Evolutionary conservation across 169 alveolate genomes (phyloP), one percentile per base, ranked within the genome.

Genomic region (Miamiensis avidus): DNA sequence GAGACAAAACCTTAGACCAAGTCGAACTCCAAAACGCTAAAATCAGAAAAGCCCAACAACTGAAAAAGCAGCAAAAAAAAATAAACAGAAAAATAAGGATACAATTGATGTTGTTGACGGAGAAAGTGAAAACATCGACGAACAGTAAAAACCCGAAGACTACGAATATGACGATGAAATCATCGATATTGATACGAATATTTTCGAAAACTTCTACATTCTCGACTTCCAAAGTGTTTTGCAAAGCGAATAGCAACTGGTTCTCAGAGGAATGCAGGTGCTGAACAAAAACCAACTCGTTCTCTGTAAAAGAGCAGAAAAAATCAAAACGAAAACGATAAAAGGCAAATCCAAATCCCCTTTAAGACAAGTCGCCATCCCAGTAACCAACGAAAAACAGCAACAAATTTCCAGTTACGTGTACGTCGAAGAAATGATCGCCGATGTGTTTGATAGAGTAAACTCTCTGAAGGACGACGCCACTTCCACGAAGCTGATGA

Each of bases 371-470:
- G 69, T 20, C 26, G 69, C 20, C 20, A 49, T 11, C 4, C 4
- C 4, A 49, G 69, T 49, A 20, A 49, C 26, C 4, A 20, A 49
- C 20, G 69, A 49, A 20, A 49, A 49, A 49, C 4, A 49, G 20
- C 20, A 49, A 20, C 4, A 20, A 4, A 49, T 79, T 64, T 65
- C 76, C 29, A 30, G 76, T 20, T 79, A 74, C 64, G 30, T 79
- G 6, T 79, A 79, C 76, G 65, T 34, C 20, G 84, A 79, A 29
- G 31, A 79, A 79, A 34, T 34, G 31, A 79, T 79, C 29, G 31
- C 64, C 26, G 65, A 79, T n/a, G 28, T 79, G 0, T 79, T 34
- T 27, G 76, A 25, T 25, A 79, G 84, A 79, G 64, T 79, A 16
- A 34, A 79, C 29, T 30, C 27, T 27, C 49, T 79, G 6, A 34